These are phyloP conservation scores for Flaveria ramosissima DNA, from an alignment of 129 eudicot species.

Conservation along the genomic window DNA sequence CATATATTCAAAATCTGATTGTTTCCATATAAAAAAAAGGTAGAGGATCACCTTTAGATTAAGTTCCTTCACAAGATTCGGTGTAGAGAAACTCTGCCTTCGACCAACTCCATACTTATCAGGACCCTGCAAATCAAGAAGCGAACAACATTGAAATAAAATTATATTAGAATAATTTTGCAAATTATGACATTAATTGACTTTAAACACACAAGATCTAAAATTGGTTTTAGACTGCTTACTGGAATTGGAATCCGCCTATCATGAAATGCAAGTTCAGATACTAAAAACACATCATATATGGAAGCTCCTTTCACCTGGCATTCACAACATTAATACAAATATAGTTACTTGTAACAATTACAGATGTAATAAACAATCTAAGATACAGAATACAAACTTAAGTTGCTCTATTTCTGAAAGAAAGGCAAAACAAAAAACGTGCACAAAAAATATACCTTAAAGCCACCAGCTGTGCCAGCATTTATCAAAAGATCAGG, in stretches of 20 bases:
- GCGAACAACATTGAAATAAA: background rate
- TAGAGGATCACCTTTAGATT: constrained; percentile 61
- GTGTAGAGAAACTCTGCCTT: constrained; percentile 63
- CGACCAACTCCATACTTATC: constrained; percentile 86
- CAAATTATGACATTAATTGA: background rate
- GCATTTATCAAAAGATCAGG: constrained; percentile 91
- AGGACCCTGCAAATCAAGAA: constrained; percentile 51
- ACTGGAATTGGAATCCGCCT: constrained; percentile 78
- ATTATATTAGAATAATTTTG: background rate
- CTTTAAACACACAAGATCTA: background rate
- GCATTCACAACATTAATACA: constrained; percentile 12
- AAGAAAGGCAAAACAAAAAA: background rate
- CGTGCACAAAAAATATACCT: constrained; percentile 43
- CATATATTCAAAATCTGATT: background rate
- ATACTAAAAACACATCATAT: constrained; percentile 60
- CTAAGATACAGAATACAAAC: constrained; percentile 1
- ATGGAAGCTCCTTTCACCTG: constrained; percentile 70
- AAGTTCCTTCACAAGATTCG: constrained; percentile 69
- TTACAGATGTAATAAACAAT: constrained; percentile 2
- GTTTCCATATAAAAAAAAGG: background rate
- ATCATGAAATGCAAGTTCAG: constrained; percentile 72
- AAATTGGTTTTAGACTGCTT: constrained; percentile 21
- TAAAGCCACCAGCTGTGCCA: constrained; percentile 89
- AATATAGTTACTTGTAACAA: background rate
- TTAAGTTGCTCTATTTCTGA: background rate